Base-by-base conservation (phyloP, 768 basidiomycete species). In the Tulasnella sp. region DNA sequence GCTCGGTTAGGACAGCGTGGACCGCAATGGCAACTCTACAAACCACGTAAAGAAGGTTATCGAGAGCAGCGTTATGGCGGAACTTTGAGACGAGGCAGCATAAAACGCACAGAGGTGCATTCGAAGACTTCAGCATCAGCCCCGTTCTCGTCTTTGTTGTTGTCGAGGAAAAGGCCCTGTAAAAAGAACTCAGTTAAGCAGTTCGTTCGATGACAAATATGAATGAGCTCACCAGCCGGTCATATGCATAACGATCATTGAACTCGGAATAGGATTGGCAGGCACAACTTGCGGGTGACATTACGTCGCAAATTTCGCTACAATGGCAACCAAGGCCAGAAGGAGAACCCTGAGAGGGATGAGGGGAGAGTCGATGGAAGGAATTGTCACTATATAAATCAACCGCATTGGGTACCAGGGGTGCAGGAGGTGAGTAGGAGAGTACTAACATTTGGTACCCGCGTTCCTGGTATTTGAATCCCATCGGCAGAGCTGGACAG, bases 251-350 rank as follows among this genome's bases (percentile, higher is more conserved):
- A 40, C 38, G 73, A 31, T 74, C 44, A 24, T 74, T 74, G 39
- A 38, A 74, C 21, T 74, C 73, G n/a, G 73, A 74, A 19, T 40
- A 74, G 12, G 73, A 74, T 19, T 74, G 73, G 38, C 73, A 74
- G 19, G 73, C 73, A 27, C 73, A 74, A 27, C 44, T 46, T 14
- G 73, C 73, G n/a, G 38, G 39, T 40, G n/a, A 27, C 12, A 14
- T 38, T 6, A 74, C 44, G 38, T 74, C 73, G 44, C 73, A 74
- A 74, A 38, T 38, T 40, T 6, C 38, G 73, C n/a, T 19, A 46
- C 73, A 74, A 46, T 74, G 73, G 16, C 73, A 74, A n/a, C 73
- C 73, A 14, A 74, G 73, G 21, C 73, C 73, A 21, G 62, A 68
- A 18, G 62, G 6, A 5, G 62, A 36, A 2, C 38, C 39, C 31